phyloP scores from a whole-genome alignment of 2,329 filamentous ascomycete species.

The Periconia macrospinosa region DNA sequence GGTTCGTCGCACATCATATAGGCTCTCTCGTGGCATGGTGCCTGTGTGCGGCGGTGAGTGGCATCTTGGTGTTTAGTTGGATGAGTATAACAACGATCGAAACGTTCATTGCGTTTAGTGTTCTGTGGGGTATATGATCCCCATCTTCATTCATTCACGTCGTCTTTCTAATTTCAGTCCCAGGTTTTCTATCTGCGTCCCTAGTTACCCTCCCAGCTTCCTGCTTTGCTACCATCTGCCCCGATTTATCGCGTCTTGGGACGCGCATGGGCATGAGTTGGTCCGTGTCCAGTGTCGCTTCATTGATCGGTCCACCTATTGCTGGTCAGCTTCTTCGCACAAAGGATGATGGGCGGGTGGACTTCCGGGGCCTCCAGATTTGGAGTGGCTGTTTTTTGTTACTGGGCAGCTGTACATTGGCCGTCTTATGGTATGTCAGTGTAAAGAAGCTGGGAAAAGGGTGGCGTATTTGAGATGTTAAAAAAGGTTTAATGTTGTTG shows the following conservation, averaged over 20 bases:
- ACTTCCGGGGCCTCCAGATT: constrained; percentile 37
- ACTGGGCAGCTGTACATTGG: constrained; percentile 26
- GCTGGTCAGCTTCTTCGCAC: constrained; percentile 35
- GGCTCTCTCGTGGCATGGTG: constrained; percentile 40
- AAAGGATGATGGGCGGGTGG: constrained; percentile 21
- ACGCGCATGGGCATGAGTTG: constrained; percentile 43
- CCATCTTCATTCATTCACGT: not conserved
- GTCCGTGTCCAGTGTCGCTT: constrained; percentile 38
- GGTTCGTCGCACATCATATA: constrained; percentile 33
- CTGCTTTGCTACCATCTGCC: constrained; percentile 41
- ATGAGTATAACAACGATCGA: constrained; percentile 32
- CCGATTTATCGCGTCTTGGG: constrained; percentile 37
- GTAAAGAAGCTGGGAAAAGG: constrained; percentile 28
- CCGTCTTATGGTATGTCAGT: constrained; percentile 28
- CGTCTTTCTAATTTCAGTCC: not conserved
- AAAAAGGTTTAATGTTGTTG: too few relatives aligned
- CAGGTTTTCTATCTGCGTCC: constrained; percentile 42
- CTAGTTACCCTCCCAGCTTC: constrained; percentile 41
- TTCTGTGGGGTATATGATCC: constrained; percentile 37
- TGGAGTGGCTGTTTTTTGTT: constrained; percentile 42
- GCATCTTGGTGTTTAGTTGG: constrained; percentile 34
- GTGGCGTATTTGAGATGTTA: constrained; percentile 30
- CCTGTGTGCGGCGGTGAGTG: constrained; percentile 30
- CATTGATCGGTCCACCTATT: constrained; percentile 40
- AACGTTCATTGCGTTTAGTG: constrained; percentile 36